Conservation (phyloP, 805 yeast genomes). For the Candida caryicola region DNA sequence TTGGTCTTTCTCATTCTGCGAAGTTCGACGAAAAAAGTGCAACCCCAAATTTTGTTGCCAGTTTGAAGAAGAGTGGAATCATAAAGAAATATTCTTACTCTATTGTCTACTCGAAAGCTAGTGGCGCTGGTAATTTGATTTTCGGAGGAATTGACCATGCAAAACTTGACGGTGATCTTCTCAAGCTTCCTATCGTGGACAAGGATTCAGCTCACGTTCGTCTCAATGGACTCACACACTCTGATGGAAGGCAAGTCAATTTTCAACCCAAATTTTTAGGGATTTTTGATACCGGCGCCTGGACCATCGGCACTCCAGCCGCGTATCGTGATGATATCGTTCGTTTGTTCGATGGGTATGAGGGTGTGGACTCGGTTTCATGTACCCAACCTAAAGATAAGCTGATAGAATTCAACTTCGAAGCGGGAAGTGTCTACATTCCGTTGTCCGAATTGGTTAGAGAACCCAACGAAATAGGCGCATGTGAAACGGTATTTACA, state of each 20-base stretch:
- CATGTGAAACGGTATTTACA: too few relatives aligned
- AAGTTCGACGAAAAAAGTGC: constrained; percentile 8
- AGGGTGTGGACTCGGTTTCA: background rate
- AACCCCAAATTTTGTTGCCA: constrained; percentile 18
- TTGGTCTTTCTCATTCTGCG: constrained; percentile 9
- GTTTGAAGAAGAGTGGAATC: constrained; percentile 24
- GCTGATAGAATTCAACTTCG: constrained; percentile 4
- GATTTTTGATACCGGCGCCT: constrained; percentile 10
- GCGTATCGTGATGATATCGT: constrained; percentile 1
- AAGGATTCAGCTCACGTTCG: constrained; percentile 1
- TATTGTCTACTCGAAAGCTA: constrained; percentile 21
- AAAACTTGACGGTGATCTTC: constrained; percentile 13
- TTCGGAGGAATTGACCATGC: constrained; percentile 21
- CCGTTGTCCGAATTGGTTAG: constrained; percentile 8
- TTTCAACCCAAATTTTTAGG: background rate
- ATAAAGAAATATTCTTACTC: constrained; percentile 23
- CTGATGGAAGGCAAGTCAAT: background rate
- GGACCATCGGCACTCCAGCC: constrained; percentile 4
- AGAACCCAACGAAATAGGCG: too few relatives aligned
- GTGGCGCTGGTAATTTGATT: constrained; percentile 19
- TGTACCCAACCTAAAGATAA: constrained; percentile 9
- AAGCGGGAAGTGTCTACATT: constrained; percentile 5
- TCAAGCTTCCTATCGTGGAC: constrained; percentile 1
- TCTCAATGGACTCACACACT: constrained; percentile 1
- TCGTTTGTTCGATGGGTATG: background rate